Conservation (phyloP, 1,284 basidiomycete genomes). For the Heterobasidion occidentale region DNA sequence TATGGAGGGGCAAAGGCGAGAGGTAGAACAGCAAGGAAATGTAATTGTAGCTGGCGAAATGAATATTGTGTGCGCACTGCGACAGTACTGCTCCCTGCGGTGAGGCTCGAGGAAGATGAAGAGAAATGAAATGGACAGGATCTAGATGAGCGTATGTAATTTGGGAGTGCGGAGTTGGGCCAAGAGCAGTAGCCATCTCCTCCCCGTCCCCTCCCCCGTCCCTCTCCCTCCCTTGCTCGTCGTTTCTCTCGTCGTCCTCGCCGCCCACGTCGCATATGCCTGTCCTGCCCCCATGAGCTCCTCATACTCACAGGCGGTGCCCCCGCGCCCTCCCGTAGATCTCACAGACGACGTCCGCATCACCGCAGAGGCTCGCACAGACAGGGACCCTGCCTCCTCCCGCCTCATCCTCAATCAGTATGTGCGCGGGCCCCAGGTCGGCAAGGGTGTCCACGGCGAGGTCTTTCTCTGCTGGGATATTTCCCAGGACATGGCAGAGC, state of each 20-base stretch:
- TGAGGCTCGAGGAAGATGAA: background rate
- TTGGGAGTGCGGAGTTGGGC: slow-evolving; percentile 1
- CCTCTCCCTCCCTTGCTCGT: slow-evolving; percentile 7
- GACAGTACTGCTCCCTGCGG: too few species aligned
- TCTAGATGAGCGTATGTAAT: background rate
- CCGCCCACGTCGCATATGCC: slow-evolving; percentile 4
- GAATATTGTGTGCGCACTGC: too few species aligned
- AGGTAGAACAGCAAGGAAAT: background rate
- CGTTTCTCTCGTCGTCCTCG: slow-evolving; percentile 5
- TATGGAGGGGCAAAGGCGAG: background rate
- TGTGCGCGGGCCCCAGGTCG: slow-evolving; percentile 59
- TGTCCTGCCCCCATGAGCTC: slow-evolving; percentile 5
- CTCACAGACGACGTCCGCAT: slow-evolving; percentile 48
- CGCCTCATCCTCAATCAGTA: slow-evolving; percentile 66
- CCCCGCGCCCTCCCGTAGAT: slow-evolving; percentile 24
- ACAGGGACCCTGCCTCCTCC: slow-evolving; percentile 22
- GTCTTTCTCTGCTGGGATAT: slow-evolving; percentile 68
- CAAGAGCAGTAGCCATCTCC: slow-evolving; percentile 3
- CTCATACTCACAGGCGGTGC: slow-evolving; percentile 8
- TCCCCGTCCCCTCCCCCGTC: background rate
- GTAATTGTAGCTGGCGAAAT: background rate
- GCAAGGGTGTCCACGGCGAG: slow-evolving; percentile 77
- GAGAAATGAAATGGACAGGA: background rate
- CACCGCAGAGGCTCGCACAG: slow-evolving; percentile 42
- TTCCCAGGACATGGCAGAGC: slow-evolving; percentile 26